Base-by-base conservation (phyloP, 2,329 filamentous ascomycete genomes). In the Leptographium radiaticola region DNA sequence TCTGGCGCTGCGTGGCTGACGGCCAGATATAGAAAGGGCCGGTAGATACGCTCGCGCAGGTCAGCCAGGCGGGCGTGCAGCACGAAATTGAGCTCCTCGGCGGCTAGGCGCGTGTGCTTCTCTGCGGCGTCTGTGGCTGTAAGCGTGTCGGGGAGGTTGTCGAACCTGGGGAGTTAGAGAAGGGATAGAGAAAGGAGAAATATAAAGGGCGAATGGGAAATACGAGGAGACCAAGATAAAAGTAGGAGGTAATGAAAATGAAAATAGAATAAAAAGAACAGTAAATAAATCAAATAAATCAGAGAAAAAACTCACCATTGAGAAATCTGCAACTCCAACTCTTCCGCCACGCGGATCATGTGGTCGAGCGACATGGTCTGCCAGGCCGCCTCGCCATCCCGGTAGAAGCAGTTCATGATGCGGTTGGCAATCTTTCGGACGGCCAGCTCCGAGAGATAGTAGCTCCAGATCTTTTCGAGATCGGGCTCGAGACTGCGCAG, bases 351-450 rank as follows among this genome's bases (percentile, higher is more conserved):
- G n/a, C 52, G 45, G 13, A 53, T 33, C 52, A 48, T 47, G 33
- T 20, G 52, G 18, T 40, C 33, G 4, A 53, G 45, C 4, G 44
- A 31, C 44, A 40, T 42, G 12, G 52, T 3, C 38, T 43, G 43
- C 52, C 52, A 53, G 45, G 38, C 16, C 15, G 30, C 31, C 10
- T 44, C 30, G 52, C 52, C 33, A 8, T 39, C 39, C 12, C n/a
- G 6, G 47, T 54, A 54, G n/a, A 54, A 34, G 18, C 13, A 16
- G 39, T 54, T 36, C 40, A 54, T 30, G 39, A 54, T 49, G 25
- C 52, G 46, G 47, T 54, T 54, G 44, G 11, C 47, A 18, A 54
- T 54, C 30, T 40, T 36, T 30, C 52, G 52, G 7, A 54, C 39
- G 33, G 47, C 30, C 13, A 54, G 11, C 38, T 54, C 52, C 36